These are phyloP conservation scores for Leishmania arabica DNA, from an alignment of 208 protist species.

Conservation along the genomic window DNA sequence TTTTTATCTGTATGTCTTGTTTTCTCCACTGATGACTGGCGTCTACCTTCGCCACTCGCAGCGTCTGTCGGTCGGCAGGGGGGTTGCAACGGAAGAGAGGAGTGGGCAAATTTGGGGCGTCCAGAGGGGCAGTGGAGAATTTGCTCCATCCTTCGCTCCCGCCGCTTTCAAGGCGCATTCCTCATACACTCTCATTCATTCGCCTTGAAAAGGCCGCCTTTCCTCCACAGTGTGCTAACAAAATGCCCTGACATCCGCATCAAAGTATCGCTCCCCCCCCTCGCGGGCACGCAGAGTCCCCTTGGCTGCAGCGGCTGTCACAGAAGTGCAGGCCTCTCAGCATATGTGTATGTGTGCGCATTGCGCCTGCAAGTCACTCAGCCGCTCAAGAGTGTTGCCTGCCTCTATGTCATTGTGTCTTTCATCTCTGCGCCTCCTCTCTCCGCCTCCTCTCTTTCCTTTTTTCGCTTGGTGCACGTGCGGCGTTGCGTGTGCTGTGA, in stretches of 20 bases:
- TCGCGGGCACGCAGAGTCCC: not conserved
- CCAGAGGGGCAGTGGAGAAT: not conserved
- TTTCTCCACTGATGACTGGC: not conserved
- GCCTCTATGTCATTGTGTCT: not conserved
- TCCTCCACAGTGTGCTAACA: not conserved
- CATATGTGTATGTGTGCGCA: not conserved
- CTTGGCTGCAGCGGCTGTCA: not conserved
- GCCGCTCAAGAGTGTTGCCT: not conserved
- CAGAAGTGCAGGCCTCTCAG: not conserved
- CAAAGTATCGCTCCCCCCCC: not conserved
- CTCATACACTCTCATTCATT: not conserved
- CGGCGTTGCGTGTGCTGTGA: not conserved
- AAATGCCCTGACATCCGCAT: not conserved
- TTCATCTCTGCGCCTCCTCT: not conserved
- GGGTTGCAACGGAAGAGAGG: not conserved
- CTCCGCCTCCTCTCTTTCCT: not conserved
- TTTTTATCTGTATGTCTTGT: not conserved
- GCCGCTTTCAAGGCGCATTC: not conserved
- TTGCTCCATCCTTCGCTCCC: not conserved
- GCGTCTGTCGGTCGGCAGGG: not conserved
- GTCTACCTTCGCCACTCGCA: not conserved
- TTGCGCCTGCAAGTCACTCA: not conserved
- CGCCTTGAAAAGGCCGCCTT: not conserved
- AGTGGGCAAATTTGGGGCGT: not conserved
- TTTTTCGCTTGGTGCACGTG: not conserved